Evolutionary conservation across 441 rosid species (phyloP), one percentile per base, ranked within the genome.

Genomic region (Heliophila coronopifolia): DNA sequence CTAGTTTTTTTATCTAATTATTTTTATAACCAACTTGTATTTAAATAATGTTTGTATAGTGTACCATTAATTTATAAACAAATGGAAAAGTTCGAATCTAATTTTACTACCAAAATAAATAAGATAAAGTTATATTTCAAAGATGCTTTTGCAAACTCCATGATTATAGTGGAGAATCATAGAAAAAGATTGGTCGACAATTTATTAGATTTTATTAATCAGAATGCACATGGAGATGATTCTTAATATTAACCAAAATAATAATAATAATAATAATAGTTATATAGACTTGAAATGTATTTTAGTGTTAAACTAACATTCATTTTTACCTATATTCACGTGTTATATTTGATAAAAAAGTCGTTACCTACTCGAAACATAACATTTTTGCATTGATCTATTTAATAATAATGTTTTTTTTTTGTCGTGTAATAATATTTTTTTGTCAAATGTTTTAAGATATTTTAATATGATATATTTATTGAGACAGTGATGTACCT

Each of bases 151-250:
- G 14, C 6, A 12, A 33, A 32, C 31, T 48, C 44, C 39, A 24
- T 46, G 9, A 34, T 55, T 16, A 9, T 49, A 34, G 58, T 56
- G 68, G 68, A 50, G 53, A 56, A 63, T 63, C 68, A 11, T 3
- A 6, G 22, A 59, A 40, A n/a, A 59, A 40, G 28, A 49, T 17
- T 32, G 22, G 50, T 50, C 23, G 24, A n/a, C 50, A 39, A 9
- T 45, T 20, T 39, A 17, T 63, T 39, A 15, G 3, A 14, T 9
- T 23, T 46, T 23, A 7, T 47, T 28, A 49, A 18, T 9, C 4
- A 23, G 35, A 42, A 31, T 49, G 58, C 50, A 59, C 43, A 49
- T 40, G 63, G 24, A 8, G 15, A 38, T 16, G 14, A 50, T 39
- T 5, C n/a, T n/a, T n/a, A n/a, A n/a, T n/a, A 22, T 36, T 12